Percentiles rank a stretch among this genome's conserved stretches.
These are phyloP conservation scores for Drosera spatulata DNA, from an alignment of 179 eudicot species.

Conservation along the genomic window DNA sequence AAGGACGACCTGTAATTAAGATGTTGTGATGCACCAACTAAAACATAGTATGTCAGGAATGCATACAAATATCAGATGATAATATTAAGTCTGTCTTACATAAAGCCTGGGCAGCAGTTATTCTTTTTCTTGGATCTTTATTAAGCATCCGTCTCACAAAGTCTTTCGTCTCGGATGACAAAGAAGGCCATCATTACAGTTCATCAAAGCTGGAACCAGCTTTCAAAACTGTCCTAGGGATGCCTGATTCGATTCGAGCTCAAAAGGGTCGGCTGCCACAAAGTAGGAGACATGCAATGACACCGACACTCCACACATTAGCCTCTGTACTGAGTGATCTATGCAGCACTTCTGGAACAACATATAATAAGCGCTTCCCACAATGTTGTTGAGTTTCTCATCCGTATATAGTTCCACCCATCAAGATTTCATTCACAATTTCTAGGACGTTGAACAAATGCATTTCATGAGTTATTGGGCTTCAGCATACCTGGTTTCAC, in stretches of 20 bases:
- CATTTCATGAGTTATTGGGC: too few relatives aligned
- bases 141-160: slow-evolving; percentile 38
- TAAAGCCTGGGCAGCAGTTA: slow-evolving; percentile 54
- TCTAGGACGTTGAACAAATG: not conserved
- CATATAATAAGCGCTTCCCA: slow-evolving; percentile 66
- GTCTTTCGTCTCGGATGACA: slow-evolving; percentile 46
- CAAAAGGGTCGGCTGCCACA: slow-evolving; percentile 69
- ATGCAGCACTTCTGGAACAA: slow-evolving; percentile 58
- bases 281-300: slow-evolving; percentile 47
- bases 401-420: slow-evolving; percentile 22
- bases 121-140: slow-evolving; percentile 45
- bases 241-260: slow-evolving; percentile 60
- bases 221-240: slow-evolving; percentile 43
- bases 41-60: not conserved
- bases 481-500: slow-evolving; percentile 39
- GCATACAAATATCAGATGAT: not conserved
- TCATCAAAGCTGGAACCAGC: slow-evolving; percentile 44
- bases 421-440: slow-evolving; percentile 1
- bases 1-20: slow-evolving; percentile 49
- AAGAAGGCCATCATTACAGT: slow-evolving; percentile 29
- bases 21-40: slow-evolving; percentile 1
- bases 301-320: slow-evolving; percentile 60
- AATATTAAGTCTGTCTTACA: slow-evolving; percentile 13
- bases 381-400: slow-evolving; percentile 45
- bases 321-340: slow-evolving; percentile 51